Conservation (phyloP, 352 stramenopile species). For the Pythium phragmitis region DNA sequence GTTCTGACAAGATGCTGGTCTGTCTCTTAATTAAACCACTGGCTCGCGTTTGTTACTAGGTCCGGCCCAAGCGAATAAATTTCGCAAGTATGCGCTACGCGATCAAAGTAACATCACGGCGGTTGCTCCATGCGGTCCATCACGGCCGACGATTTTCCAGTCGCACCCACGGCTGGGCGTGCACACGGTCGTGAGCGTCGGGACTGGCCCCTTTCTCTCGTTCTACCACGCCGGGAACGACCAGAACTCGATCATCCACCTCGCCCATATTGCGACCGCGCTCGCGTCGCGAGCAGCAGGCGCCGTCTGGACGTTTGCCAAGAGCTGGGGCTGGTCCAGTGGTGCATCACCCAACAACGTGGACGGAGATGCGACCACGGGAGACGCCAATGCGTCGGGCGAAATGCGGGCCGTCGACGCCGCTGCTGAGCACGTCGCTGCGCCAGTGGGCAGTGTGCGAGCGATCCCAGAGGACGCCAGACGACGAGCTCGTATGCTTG, state of each 20-base stretch:
- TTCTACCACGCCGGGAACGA: constrained; percentile 86
- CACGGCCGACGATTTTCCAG: constrained; percentile 79
- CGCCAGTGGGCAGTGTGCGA: constrained; percentile 49
- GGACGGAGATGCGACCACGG: constrained; percentile 17
- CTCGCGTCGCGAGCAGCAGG: constrained; percentile 75
- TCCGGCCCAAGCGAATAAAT: constrained; percentile 69
- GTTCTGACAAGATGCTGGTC: background rate
- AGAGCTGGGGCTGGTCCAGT: constrained; percentile 70
- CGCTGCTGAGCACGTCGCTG: constrained; percentile 71
- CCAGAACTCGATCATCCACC: constrained; percentile 85
- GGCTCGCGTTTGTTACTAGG: constrained; percentile 21
- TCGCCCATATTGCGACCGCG: constrained; percentile 80
- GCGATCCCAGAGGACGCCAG: constrained; percentile 60
- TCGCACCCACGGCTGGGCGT: constrained; percentile 71
- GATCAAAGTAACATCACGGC: constrained; percentile 66
- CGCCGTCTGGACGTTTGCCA: constrained; percentile 82
- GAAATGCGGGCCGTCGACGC: constrained; percentile 32
- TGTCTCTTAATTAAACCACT: background rate
- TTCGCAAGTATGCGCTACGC: constrained; percentile 78
- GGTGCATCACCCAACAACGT: constrained; percentile 13
- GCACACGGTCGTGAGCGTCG: constrained; percentile 70
- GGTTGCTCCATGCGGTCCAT: constrained; percentile 58
- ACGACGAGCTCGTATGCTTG: constrained; percentile 55
- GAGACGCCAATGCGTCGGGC: constrained; percentile 25
- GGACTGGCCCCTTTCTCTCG: constrained; percentile 62